Percentiles rank a stretch among this genome's conserved stretches.
Conservation (phyloP, 495 filamentous ascomycete genomes). For the Aspergillus hancockii region DNA sequence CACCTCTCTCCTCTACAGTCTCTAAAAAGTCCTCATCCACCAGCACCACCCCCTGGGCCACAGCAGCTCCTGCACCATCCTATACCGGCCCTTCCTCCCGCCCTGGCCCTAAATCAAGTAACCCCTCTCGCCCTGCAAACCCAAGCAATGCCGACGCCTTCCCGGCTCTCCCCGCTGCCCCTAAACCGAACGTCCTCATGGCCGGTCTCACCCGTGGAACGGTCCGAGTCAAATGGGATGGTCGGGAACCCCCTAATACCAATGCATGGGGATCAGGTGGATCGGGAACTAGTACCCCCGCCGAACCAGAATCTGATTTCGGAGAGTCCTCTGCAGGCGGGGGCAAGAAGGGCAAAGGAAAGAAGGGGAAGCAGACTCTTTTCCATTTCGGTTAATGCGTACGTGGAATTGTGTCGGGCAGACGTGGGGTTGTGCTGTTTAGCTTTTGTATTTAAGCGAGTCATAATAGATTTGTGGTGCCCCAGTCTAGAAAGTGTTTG, state of each 20-base stretch:
- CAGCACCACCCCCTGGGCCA: conserved; percentile 55
- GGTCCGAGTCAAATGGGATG: conserved; percentile 71
- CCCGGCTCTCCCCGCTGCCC: conserved; percentile 75
- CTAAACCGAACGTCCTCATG: conserved; percentile 76
- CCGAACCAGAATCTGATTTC: conserved; percentile 32
- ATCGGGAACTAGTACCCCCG: conserved; percentile 15
- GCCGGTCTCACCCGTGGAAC: conserved; percentile 74
- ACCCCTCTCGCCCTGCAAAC: conserved; percentile 29
- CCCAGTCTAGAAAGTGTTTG: neutral
- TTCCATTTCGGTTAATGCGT: conserved; percentile 52
- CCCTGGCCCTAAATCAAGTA: conserved; percentile 23
- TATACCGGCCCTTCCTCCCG: conserved; percentile 33
- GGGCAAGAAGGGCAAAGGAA: conserved; percentile 72
- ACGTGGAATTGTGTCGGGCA: neutral
- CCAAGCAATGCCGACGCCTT: conserved; percentile 56
- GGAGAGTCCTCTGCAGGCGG: conserved; percentile 35
- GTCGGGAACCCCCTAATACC: conserved; percentile 38
- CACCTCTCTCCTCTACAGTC: conserved; percentile 46
- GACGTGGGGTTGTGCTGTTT: neutral
- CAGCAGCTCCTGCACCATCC: conserved; percentile 31
- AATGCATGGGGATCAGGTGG: conserved; percentile 49
- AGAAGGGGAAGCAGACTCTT: conserved; percentile 79
- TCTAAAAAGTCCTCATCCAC: conserved; percentile 31
- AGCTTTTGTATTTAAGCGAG: conserved; percentile 14
- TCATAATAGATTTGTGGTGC: conserved; percentile 7